Percentiles rank a stretch among this genome's conserved stretches.
These are phyloP conservation scores for Anthostomella pinea DNA, from an alignment of 2,329 filamentous ascomycete species.

Conservation along the genomic window DNA sequence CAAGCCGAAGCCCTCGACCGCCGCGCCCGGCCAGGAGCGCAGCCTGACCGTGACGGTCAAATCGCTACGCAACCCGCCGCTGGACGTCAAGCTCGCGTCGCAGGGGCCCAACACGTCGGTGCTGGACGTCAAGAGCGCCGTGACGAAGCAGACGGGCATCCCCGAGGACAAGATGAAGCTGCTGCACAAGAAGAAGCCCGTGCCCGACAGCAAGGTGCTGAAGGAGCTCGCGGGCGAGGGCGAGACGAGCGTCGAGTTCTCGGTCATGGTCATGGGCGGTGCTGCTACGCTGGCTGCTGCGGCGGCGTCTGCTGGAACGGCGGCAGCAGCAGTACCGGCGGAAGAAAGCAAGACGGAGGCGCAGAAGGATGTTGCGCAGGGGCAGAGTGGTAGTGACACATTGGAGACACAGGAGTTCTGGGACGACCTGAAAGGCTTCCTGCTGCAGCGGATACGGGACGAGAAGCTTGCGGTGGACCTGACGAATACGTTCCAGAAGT, in stretches of 20 bases:
- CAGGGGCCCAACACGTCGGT: conserved; percentile 69
- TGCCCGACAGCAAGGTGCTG: conserved; percentile 72
- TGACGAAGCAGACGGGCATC: conserved; percentile 61
- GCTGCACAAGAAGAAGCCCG: conserved; percentile 82
- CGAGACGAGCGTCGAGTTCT: conserved; percentile 64
- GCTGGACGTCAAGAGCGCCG: conserved; percentile 71
- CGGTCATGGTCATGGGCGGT: conserved; percentile 84
- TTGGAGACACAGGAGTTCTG: conserved; percentile 77
- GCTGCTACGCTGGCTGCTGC: too few species aligned
- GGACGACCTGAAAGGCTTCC: conserved; percentile 77
- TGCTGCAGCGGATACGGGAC: conserved; percentile 76
- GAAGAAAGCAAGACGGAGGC: conserved; percentile 39
- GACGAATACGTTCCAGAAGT: conserved; percentile 64
- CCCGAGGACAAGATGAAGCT: conserved; percentile 80
- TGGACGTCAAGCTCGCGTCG: conserved; percentile 64
- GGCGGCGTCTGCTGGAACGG: too few species aligned
- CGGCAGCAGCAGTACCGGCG: too few species aligned
- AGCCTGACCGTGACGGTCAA: conserved; percentile 62
- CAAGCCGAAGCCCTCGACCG: conserved; percentile 37
- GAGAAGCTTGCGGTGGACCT: conserved; percentile 62
- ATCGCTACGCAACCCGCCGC: conserved; percentile 71
- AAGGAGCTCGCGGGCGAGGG: conserved; percentile 63
- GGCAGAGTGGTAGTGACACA: conserved; percentile 55
- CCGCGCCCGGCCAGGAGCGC: conserved; percentile 51
- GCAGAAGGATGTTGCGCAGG: conserved; percentile 45